Percentiles rank a stretch among this genome's conserved stretches.
These are phyloP conservation scores for Cryptococcus sp. DNA, from an alignment of 1,284 basidiomycete genomes.

Conservation along the genomic window DNA sequence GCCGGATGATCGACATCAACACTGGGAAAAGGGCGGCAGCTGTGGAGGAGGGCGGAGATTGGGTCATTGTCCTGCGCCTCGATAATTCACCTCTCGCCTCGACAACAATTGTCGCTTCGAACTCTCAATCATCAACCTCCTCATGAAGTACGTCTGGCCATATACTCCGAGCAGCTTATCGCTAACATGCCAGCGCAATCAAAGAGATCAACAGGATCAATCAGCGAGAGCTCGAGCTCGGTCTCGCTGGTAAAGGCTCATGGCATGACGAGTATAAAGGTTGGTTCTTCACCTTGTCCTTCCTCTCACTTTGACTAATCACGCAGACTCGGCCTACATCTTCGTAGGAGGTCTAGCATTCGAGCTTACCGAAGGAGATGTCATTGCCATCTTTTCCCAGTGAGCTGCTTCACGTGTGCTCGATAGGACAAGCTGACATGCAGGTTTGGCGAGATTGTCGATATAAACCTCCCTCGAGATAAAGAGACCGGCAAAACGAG, in stretches of 20 bases:
- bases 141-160: no score
- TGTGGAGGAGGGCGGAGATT: no score
- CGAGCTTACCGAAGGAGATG: conserved; percentile 94
- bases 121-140: no score
- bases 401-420: conserved; percentile 47
- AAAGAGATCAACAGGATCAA: conserved; percentile 92
- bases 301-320: not conserved
- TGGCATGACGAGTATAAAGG: conserved; percentile 98
- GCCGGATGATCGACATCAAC: no score
- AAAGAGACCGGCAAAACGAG: conserved; percentile 79
- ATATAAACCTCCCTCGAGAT: conserved; percentile 89
- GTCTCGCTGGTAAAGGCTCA: conserved; percentile 56
- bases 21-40: no score
- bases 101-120: no score
- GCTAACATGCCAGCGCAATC: conserved; percentile 80
- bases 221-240: conserved; percentile 81
- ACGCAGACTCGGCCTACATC: conserved; percentile 84
- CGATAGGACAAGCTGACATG: not conserved
- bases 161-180: no score
- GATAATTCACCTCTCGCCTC: no score
- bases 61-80: no score
- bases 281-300: conserved; percentile 33
- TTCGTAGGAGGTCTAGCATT: conserved; percentile 80
- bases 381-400: conserved; percentile 97
- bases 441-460: conserved; percentile 91